Base-by-base conservation (phyloP, 345 rosid species). In the Isatis tinctoria region DNA sequence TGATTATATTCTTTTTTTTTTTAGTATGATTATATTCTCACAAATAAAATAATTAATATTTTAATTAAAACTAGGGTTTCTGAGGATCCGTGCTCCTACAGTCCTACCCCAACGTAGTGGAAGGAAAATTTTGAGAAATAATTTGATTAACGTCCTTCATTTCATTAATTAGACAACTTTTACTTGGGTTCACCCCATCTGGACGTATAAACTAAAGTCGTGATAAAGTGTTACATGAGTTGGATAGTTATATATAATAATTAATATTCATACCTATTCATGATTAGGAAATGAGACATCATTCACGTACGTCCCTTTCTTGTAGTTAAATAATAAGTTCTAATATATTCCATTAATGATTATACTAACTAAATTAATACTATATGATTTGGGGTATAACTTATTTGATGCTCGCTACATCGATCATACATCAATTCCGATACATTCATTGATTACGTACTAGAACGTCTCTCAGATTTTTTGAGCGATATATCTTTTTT, bases 251-350 rank as follows among this genome's bases (percentile, higher is more conserved):
- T 17, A 37, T 27, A 16, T 27, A 28, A 36, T 47, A 24, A 2
- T 43, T 20, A 33, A 36, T 60, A 70, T 45, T 16, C 36, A 17
- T 47, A 17, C 17, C 47, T 13, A 41, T 14, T 33, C 35, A 69
- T 70, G 58, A 45, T 70, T 47, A 60, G 17, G 67, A 56, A 59
- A n/a, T 22, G 37, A 60, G 20, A 41, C 65, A 70, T 47, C 32
- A 60, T 60, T 60, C 47, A 70, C 47, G 66, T 59, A 59, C 47
- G 67, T 60, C 66, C 74, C 3, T 70, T 70, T 70, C 58, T 47
- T 70, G 24, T 47, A 22, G 58, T 60, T 47, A 60, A 24, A 70
- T 6, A 45, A 45, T 58, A 59, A 32, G 17, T 70, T 70, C 17
- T 41, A 47, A 20, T n/a, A n/a, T n/a, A n/a, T 51, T 24, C 54